phyloP scores from a whole-genome alignment of 192 early-diverging fungal genomes.

The Backusella tarrabulga region DNA sequence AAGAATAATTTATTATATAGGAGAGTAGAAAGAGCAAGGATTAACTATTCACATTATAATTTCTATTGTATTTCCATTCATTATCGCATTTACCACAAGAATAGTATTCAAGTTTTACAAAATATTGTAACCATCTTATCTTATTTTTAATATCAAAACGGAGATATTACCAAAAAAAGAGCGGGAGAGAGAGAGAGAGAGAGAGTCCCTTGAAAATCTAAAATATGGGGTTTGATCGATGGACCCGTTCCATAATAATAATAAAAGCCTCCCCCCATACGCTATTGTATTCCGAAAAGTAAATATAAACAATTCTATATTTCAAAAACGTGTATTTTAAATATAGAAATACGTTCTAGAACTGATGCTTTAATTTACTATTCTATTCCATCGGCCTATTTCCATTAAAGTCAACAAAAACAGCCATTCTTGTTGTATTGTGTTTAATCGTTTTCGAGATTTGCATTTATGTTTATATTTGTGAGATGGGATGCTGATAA shows the following conservation, averaged over 20 bases:
- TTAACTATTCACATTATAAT: background rate
- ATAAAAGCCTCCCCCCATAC: background rate
- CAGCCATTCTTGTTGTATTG: background rate
- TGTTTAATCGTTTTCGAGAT: no score
- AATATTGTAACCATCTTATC: background rate
- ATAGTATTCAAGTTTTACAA: background rate
- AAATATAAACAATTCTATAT: background rate
- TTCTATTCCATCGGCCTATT: background rate
- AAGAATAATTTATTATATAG: background rate
- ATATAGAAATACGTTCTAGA: background rate
- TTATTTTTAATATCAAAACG: background rate
- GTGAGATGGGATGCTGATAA: no score
- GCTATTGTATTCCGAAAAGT: background rate
- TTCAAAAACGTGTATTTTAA: background rate
- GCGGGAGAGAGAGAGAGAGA: background rate
- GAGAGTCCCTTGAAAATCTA: background rate
- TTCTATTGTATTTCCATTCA: background rate
- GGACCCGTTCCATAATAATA: background rate
- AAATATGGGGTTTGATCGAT: background rate
- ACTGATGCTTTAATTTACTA: background rate
- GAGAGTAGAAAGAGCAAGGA: background rate
- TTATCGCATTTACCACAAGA: background rate
- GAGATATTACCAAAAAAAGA: background rate
- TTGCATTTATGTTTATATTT: no score
- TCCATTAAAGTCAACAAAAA: background rate